These are phyloP conservation scores for Cyberlindnera veronae DNA, from an alignment of 805 yeast species.

Conservation along the genomic window DNA sequence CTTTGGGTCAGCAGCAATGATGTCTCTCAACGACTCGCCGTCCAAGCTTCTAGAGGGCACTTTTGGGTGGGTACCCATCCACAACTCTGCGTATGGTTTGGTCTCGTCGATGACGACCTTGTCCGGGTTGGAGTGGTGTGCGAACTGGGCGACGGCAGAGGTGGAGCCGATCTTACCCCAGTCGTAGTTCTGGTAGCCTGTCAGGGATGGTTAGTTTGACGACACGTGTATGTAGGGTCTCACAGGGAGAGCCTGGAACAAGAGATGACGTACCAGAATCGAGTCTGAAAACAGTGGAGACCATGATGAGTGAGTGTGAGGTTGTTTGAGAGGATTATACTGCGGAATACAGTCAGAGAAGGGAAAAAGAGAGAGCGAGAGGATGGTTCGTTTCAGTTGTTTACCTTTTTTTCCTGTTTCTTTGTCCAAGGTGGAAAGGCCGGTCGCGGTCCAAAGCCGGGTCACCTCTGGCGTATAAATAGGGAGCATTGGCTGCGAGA, in stretches of 20 bases:
- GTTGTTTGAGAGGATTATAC: not conserved
- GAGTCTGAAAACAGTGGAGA: slow-evolving; percentile 35
- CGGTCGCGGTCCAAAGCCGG: too few relatives aligned
- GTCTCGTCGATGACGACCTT: slow-evolving; percentile 57
- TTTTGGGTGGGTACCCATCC: slow-evolving; percentile 99
- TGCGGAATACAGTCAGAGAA: slow-evolving; percentile 12
- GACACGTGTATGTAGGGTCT: not conserved
- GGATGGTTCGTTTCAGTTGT: slow-evolving; percentile 42
- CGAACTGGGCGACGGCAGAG: slow-evolving; percentile 89
- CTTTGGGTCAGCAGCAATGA: slow-evolving; percentile 58
- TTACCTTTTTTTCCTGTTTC: slow-evolving; percentile 1
- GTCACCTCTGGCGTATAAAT: too few relatives aligned
- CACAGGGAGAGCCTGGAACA: not conserved
- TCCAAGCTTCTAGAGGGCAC: slow-evolving; percentile 66
- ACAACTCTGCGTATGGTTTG: slow-evolving; percentile 92
- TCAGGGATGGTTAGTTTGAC: not conserved
- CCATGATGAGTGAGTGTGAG: slow-evolving; percentile 20
- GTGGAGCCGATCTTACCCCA: slow-evolving; percentile 85
- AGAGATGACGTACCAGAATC: slow-evolving; percentile 33
- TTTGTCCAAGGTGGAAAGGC: not conserved
- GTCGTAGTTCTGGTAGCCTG: slow-evolving; percentile 76
- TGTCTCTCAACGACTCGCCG: slow-evolving; percentile 61
- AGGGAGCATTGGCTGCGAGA: too few relatives aligned
- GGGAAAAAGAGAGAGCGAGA: slow-evolving; percentile 27
- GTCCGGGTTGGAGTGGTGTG: slow-evolving; percentile 61